phyloP scores from a whole-genome alignment of 2,329 filamentous ascomycete genomes.

The Alternaria viburni region DNA sequence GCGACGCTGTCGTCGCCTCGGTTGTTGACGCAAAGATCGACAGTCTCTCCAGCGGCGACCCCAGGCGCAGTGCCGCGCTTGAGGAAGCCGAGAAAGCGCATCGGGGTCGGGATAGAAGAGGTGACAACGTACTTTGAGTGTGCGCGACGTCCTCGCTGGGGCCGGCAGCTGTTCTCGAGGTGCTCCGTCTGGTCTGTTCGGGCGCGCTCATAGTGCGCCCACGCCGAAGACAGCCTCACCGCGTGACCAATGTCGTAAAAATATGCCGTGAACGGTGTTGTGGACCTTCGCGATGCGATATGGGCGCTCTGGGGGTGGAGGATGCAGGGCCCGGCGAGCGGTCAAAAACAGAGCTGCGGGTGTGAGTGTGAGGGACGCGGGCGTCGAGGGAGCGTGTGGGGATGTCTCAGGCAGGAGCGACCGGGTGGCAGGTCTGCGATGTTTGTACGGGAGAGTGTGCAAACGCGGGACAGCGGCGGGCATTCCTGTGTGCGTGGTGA shows the following conservation, averaged over 20 bases:
- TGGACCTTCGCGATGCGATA: conserved; percentile 24
- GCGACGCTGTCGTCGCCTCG: conserved; percentile 21
- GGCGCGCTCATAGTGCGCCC: conserved; percentile 52
- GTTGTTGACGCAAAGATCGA: conserved; percentile 29
- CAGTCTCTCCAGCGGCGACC: conserved; percentile 2
- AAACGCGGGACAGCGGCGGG: conserved; percentile 21
- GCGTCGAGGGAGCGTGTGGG: conserved; percentile 25
- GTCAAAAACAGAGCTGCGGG: conserved; percentile 35
- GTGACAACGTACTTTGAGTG: conserved; percentile 28
- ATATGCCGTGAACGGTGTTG: conserved; percentile 6
- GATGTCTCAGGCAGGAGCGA: conserved; percentile 19
- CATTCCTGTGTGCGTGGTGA: conserved; percentile 17
- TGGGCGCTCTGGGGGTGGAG: conserved; percentile 16
- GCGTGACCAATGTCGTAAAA: conserved; percentile 29
- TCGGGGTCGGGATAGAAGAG: neutral
- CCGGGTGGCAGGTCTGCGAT: conserved; percentile 5
- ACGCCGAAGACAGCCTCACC: conserved; percentile 34
- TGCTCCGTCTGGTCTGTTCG: conserved; percentile 45
- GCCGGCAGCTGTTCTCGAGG: conserved; percentile 42
- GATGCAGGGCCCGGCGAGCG: conserved; percentile 30
- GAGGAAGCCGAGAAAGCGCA: neutral
- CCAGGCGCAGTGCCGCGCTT: neutral
- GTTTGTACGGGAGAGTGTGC: conserved; percentile 3
- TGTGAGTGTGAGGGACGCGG: conserved; percentile 27
- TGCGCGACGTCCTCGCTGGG: conserved; percentile 24